A percentile compares a stretch with the other conserved stretches of the same genome.
Conservation (phyloP, 768 basidiomycete genomes). For the Boletus barrowsii region DNA sequence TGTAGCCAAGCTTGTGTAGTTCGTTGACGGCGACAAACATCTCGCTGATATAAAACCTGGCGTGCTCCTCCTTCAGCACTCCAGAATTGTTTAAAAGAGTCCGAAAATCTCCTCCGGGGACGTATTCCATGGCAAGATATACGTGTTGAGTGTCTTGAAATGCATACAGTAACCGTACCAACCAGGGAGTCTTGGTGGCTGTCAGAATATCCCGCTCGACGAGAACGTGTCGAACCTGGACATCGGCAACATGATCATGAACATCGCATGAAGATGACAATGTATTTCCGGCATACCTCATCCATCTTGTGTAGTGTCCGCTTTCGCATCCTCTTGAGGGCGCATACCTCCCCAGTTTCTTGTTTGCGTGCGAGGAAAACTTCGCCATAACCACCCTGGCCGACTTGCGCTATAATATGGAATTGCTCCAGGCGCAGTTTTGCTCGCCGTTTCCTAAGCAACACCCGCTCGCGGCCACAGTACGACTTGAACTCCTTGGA, state of each 20-base stretch:
- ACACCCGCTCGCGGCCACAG: constrained; percentile 87
- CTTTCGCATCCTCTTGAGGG: constrained; percentile 97
- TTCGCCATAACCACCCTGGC: constrained; percentile 98
- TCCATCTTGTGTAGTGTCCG: constrained; percentile 97
- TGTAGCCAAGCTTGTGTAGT: constrained; percentile 95
- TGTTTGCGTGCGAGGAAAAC: constrained; percentile 94
- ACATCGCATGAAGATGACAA: background rate
- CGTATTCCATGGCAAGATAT: constrained; percentile 99
- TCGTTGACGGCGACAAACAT: constrained; percentile 96
- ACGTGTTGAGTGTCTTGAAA: constrained; percentile 92
- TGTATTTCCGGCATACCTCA: constrained; percentile 54
- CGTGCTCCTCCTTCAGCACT: constrained; percentile 95
- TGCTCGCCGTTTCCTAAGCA: constrained; percentile 88
- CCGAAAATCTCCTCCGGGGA: constrained; percentile 97
- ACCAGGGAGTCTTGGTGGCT: constrained; percentile 96
- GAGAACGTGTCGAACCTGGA: constrained; percentile 91
- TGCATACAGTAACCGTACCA: constrained; percentile 91
- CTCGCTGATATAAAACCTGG: constrained; percentile 94
- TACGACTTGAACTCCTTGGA: constrained; percentile 88
- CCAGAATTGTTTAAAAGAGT: constrained; percentile 98
- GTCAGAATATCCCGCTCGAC: constrained; percentile 98
- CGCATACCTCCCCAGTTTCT: constrained; percentile 95
- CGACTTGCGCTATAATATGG: constrained; percentile 97
- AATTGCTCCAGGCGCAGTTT: constrained; percentile 94
- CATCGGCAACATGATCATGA: background rate